Conservation (phyloP, 805 yeast species). For the Metschnikowia picachoensis region DNA sequence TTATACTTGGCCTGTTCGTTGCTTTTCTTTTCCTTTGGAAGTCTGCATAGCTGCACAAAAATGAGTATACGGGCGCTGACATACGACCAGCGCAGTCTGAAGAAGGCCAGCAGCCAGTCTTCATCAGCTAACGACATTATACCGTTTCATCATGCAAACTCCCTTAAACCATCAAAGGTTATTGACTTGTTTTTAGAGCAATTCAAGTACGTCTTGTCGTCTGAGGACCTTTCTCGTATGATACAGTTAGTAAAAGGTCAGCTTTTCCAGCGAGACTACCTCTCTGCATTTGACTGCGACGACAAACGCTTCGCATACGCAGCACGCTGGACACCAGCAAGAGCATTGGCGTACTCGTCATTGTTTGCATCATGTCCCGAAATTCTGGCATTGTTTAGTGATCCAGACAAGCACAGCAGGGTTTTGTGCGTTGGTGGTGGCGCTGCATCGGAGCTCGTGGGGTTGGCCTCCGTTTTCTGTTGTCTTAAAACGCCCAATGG, state of each 20-base stretch:
- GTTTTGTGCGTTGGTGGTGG: conserved; percentile 82
- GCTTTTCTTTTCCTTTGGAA: no score
- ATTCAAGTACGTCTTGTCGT: conserved; percentile 31
- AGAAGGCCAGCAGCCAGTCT: neutral
- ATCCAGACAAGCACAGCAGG: conserved; percentile 27
- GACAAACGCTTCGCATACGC: conserved; percentile 72
- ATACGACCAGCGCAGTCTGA: conserved; percentile 5
- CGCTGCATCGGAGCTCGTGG: conserved; percentile 79
- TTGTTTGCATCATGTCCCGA: conserved; percentile 52
- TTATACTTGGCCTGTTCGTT: no score
- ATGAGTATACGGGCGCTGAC: conserved; percentile 9
- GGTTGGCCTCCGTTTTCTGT: conserved; percentile 55
- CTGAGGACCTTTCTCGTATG: conserved; percentile 34
- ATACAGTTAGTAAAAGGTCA: conserved; percentile 71
- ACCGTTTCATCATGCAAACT: conserved; percentile 31
- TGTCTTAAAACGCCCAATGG: conserved; percentile 34
- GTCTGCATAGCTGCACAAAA: neutral
- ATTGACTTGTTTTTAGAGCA: conserved; percentile 33
- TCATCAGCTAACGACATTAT: conserved; percentile 20
- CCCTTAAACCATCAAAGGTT: conserved; percentile 34
- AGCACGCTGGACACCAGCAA: conserved; percentile 80
- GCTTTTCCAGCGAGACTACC: conserved; percentile 66
- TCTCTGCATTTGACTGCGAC: conserved; percentile 61
- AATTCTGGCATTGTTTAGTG: conserved; percentile 34
- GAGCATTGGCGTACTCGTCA: conserved; percentile 71